phyloP scores from a whole-genome alignment of 352 stramenopile genomes.

The Phytophthora sp. region DNA sequence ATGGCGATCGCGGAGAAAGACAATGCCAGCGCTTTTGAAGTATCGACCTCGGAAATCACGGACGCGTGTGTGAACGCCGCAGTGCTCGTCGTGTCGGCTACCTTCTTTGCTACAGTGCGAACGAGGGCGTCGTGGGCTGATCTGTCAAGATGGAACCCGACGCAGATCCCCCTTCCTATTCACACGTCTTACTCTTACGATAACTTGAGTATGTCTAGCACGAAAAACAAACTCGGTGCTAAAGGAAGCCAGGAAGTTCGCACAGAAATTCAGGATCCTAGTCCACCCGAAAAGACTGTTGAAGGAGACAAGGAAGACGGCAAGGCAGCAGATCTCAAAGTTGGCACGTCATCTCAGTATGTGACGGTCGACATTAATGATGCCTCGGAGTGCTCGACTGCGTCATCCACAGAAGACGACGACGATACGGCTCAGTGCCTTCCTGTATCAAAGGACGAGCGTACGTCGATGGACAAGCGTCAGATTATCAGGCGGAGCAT shows the following conservation, averaged over 20 bases:
- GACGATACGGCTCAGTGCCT: background rate
- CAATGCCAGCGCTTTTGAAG: background rate
- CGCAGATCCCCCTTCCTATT: background rate
- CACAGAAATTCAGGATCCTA: background rate
- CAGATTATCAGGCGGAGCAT: background rate
- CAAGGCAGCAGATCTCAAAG: too few relatives aligned
- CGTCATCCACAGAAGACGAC: background rate
- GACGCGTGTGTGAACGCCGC: constrained; percentile 1
- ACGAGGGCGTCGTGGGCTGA: background rate
- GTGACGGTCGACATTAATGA: background rate
- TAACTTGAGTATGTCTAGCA: background rate
- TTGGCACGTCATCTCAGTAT: too few relatives aligned
- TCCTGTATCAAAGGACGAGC: background rate
- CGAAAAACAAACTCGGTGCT: background rate
- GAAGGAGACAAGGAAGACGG: too few relatives aligned
- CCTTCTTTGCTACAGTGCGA: constrained; percentile 5
- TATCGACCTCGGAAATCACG: constrained; percentile 8
- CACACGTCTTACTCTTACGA: background rate
- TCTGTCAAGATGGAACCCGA: constrained; percentile 1
- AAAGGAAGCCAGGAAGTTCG: background rate
- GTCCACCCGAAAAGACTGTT: too few relatives aligned
- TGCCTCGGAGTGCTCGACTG: background rate
- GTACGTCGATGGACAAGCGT: background rate
- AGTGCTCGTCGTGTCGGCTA: background rate
- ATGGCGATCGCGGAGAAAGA: constrained; percentile 28